Evolutionary conservation across 495 filamentous ascomycete genomes (phyloP), one percentile per base, ranked within the genome.

Genomic region (Lophiostoma macrostomum): DNA sequence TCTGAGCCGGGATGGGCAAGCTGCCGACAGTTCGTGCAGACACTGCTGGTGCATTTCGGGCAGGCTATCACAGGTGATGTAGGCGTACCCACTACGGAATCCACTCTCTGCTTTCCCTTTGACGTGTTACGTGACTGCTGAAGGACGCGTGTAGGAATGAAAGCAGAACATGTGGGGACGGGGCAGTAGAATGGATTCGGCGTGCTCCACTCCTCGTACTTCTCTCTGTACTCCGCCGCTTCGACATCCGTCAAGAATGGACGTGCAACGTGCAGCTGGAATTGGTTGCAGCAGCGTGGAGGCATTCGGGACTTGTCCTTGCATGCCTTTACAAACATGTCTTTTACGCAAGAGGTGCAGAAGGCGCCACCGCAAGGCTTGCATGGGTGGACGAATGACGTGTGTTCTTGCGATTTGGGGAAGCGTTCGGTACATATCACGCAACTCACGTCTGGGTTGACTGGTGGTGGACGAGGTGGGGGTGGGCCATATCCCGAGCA

Each of bases 131-230:
- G 23, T 6, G 20, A 11, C 30, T 23, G 53, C 8, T 36, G 31
- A 27, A 67, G 40, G 0, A 58, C 50, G 2, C 66, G 43, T 3
- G 60, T 56, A 10, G 66, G 51, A 38, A 69, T 61, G 50, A 69
- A 69, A 6, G 57, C 51, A 1, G 62, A 65, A 49, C 67, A 69
- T 10, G 47, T 57, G 1, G 60, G 64, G 4, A 66, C 48, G 10
- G 67, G 64, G 39, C 67, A 69, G 36, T 69, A 69, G n/a, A 52
- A 50, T 16, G 61, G 65, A 20, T 65, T 47, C n/a, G 47, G 32
- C 1, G 64, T 64, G 28, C 58, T 60, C 67, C 67, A 69, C 35
- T 69, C 66, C 41, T 69, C 61, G 30, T 64, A 64, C 28, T 60
- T 67, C 34, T 20, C 22, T 23, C 64, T 56, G 36, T 65, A 69